Base-by-base conservation (phyloP, 2,329 filamentous ascomycete genomes). In the Plenodomus tracheiphilus region DNA sequence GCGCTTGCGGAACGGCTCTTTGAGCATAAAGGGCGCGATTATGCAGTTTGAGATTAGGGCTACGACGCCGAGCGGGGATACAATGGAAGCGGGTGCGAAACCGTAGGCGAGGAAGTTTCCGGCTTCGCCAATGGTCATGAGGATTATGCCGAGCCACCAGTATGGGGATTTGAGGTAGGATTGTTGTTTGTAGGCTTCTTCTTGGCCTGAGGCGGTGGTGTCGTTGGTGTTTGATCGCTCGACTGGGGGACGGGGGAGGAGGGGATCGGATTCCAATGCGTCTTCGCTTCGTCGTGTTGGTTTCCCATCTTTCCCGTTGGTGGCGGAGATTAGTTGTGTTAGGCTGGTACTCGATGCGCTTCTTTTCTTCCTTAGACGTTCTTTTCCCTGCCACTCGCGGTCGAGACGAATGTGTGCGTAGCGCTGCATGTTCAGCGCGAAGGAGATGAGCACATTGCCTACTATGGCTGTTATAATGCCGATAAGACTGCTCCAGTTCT, bases 31-130 rank as follows among this genome's bases (percentile, higher is more conserved):
- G 0, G 94, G 94, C 2, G 94, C 94, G 68, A 99, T 96, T 51
- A 99, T 84, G 73, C 94, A 99, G 74, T 99, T 99, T 38, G 92
- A 96, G 39, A 99, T 86, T 54, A 99, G 79, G 2, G 94, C 94
- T 11, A 99, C 94, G n/a, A 99, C 94, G 9, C 94, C 94, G 5
- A 99, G 79, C 0, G 94, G 94, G 28, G 92, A 97, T 36, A 99
- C 94, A 63, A 99, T 97, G 13, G 94, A 97, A 7, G 94, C 94
- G 3, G 94, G 94, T 22, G 94, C 94, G 70, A 99, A 99, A 19
- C 94, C 94, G 67, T 99, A 99, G 0, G 94, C 94, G 55, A 99
- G 77, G 68, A 99, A 99, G 71, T 99, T 99, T 43, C 94, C 94
- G 68, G 89, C 87, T 76, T 99, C 94, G 48, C 94, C 94, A 19